Evolutionary conservation across 495 filamentous ascomycete species (phyloP), one percentile per base, ranked within the genome.

Genomic region (Penicillium maclennaniae): DNA sequence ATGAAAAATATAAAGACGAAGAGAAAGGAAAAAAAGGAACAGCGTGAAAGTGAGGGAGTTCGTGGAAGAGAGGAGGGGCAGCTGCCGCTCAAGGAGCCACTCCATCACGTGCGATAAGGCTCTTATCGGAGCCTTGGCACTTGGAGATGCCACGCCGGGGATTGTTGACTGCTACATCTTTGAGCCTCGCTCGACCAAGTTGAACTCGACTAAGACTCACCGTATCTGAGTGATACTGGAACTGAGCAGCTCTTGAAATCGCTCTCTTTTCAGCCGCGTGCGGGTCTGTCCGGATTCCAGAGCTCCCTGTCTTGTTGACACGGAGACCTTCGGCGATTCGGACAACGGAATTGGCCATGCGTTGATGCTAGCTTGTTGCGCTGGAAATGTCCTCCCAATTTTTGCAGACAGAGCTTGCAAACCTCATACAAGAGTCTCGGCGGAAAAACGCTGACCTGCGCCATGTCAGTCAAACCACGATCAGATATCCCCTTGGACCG

Each of bases 371-470:
- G 58, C 37, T 47, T 42, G 41, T 42, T 49, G 31, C 43, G 55
- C 58, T 65, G 62, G 67, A 81, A 65, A 98, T 98, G 93, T 96
- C 90, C 63, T 84, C 91, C 51, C 90, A 95, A 76, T 83, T 97
- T 51, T 81, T 98, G 56, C 86, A 86, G 58, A 83, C 86, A 44
- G 93, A 98, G 79, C 85, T 98, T 59, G 79, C 87, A 60, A 95
- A 88, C 71, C 82, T 98, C 60, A 87, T 97, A 47, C 92, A 96
- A 65, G 93, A 98, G 69, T 92, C 91, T 61, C 96, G 95, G 69
- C 83, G 92, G 55, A 97, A 95, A 71, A 85, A 96, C 69, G 79
- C 83, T 47, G 93, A 97, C 56, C 71, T 98, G 38, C 82, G 89
- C 77, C 87, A 87, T 80, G 91, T 92, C 65, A 53, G 80, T 64